Evolutionary conservation across 306 rosid species (phyloP), one percentile per base, ranked within the genome.

Genomic region (Lathyrus aphaca): DNA sequence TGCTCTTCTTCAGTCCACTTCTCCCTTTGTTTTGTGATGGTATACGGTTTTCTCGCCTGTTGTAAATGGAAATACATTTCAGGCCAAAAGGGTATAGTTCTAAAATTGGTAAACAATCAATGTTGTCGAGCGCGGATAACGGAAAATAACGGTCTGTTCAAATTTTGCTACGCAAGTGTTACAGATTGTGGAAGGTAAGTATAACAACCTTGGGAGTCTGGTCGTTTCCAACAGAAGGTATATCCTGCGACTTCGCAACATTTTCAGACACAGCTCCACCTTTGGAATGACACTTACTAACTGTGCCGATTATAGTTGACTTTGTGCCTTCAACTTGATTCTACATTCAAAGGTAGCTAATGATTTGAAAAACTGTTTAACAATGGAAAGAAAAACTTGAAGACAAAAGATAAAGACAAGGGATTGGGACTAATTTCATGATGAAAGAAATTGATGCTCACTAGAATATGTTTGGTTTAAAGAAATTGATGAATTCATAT

Each of bases 1-100:
- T 94, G 99, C 88, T 94, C 99, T 61, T 91, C 96, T 38, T 87
- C 97, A 0, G 96, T 94, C 97, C 99, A 94, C 75, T 94, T 94
- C 70, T 88, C 99, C 80, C 99, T 88, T 79, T 88, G 96, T 80
- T 94, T 94, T 8, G 91, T 84, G 59, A 94, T 94, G 32, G 91
- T 94, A 76, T 94, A 91, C 35, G 96, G 97, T 75, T 94, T 94
- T 81, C 99, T 88, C 55, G 61, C 88, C 99, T 94, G 68, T 74
- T 56, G 42, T 66, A 80, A 46, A 53, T 75, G 6, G 17, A n/a
- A 70, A 49, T n/a, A 30, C 49, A 58, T 43, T 51, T 44, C 37
- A 18, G 14, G 5, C 23, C 45, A 72, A 68, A 45, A 72, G 12
- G 4, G 19, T 19, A 1, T 29, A 23, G 25, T 19, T 51, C 27